phyloP scores from a whole-genome alignment of 352 stramenopile genomes.

The Blastocystis sp. region DNA sequence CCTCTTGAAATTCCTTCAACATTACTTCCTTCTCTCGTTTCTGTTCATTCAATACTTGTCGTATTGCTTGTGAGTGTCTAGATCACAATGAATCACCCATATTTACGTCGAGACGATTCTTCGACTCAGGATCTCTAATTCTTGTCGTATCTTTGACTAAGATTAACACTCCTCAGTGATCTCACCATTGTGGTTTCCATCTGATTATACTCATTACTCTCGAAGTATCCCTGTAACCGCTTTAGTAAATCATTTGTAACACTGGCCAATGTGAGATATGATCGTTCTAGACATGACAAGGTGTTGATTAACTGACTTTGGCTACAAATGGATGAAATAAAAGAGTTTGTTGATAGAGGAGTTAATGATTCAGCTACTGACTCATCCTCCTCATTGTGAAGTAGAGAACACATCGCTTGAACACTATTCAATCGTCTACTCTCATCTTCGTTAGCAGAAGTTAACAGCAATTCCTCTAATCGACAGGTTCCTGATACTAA shows the following conservation, averaged over 20 bases:
- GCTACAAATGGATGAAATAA: background rate
- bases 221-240: background rate
- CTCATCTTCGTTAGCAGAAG: constrained; percentile 45
- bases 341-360: background rate
- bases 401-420: background rate
- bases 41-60: background rate
- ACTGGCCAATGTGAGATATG: background rate
- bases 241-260: constrained; percentile 22
- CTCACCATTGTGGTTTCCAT: constrained; percentile 28
- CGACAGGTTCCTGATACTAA: background rate
- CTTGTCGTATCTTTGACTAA: constrained; percentile 20
- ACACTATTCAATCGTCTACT: constrained; percentile 28
- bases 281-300: constrained; percentile 16
- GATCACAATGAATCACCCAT: background rate
- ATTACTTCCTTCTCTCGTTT: constrained; percentile 45
- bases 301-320: background rate
- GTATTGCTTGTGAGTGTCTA: background rate
- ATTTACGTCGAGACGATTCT: background rate
- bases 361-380: background rate
- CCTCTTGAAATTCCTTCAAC: constrained; percentile 42
- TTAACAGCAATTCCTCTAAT: constrained; percentile 31
- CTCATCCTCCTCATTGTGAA: constrained; percentile 21
- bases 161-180: background rate
- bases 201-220: constrained; percentile 3
- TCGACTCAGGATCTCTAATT: background rate